Evolutionary conservation across 2,329 filamentous ascomycete species (phyloP), one percentile per base, ranked within the genome.

Genomic region (Stagonosporopsis cucurbitacearum): DNA sequence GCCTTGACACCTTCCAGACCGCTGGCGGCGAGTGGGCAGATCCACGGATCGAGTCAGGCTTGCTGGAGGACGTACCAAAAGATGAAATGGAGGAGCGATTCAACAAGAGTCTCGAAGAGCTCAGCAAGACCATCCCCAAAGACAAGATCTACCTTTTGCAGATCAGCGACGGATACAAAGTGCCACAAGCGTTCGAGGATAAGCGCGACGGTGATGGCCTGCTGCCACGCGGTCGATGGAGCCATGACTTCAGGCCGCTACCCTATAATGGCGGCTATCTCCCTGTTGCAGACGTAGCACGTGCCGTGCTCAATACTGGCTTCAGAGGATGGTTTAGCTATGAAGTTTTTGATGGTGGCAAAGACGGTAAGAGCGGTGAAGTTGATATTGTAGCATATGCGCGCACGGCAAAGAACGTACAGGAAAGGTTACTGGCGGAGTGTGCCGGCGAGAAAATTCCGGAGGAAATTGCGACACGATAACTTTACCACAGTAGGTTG

Each of bases 1-100:
- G 89, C 62, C 81, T 94, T 1, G 89, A 94, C 64, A 92, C 89
- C 0, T 93, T 93, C 75, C 89, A 93, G 69, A 88, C 84, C 2
- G 87, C 85, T 0, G 89, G 88, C 0, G 84, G 86, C 1, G 89
- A 93, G 68, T 92, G 85, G 82, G 89, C 80, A 0, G 88, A 92
- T 62, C 90, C 90, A 0, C 87, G 84, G 0, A 90, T 87, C 0
- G 50, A 72, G 1, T 86, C 84, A 0, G 89, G 89, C 0, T 64
- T 86, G 2, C 73, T 87, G 0, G 84, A 88, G 54, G 74, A 78
- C 15, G 70, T 78, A 0, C 72, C 75, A 0, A 67, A 73, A 12
- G 74, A 80, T 3, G 78, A 84, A 26, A 62, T 90, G 3, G 75
- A 81, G 9, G 65, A 72, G 23, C 77, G 77, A 1, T 90, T 86